Evolutionary conservation across 2,329 filamentous ascomycete genomes (phyloP), one percentile per base, ranked within the genome.

Genomic region (Monosporascus sp.): DNA sequence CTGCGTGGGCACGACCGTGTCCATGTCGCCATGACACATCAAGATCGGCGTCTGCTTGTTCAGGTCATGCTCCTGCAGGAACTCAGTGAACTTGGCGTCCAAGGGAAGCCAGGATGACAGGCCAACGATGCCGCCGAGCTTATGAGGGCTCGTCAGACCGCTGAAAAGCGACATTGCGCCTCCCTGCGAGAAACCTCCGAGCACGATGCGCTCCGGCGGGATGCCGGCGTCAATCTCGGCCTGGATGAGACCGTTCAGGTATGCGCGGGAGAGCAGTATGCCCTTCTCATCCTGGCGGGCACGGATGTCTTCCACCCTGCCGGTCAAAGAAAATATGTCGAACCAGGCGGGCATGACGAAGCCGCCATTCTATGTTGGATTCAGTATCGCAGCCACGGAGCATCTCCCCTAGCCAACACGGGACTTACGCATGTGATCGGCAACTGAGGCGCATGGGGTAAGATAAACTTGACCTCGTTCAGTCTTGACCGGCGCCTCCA

Each of bases 401-500:
- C 58, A 35, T 2, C 39, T 20, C 35, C 27, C 15, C n/a, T 14
- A 47, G 22, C 4, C 35, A 36, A 46, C 5, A 46, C 24, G 7
- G 25, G n/a, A 74, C 81, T 65, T 73, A 90, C 87, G 63, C 86
- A 77, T n/a, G 90, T 92, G 67, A 97, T 90, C 35, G 91, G 90
- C 51, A 96, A 94, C 38, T 72, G 74, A 5, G 93, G 91, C 27
- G 94, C 94, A 74, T 96, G 89, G 17, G 94, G 94, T 70, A 99
- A 87, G 66, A 99, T 83, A 71, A 97, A 97, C 67, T 93, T 88
- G 69, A 96, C 89, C 72, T 97, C 88, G 54, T 91, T 83, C 59
- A 97, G 90, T 66, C 87, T 86, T 70, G 85, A 82, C 50, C 89
- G 82, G 36, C 86, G 80, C 52, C 90, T 85, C 87, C 88, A 97